Conservation (phyloP, 495 filamentous ascomycete genomes). For the Beverwykella pulmonaria region DNA sequence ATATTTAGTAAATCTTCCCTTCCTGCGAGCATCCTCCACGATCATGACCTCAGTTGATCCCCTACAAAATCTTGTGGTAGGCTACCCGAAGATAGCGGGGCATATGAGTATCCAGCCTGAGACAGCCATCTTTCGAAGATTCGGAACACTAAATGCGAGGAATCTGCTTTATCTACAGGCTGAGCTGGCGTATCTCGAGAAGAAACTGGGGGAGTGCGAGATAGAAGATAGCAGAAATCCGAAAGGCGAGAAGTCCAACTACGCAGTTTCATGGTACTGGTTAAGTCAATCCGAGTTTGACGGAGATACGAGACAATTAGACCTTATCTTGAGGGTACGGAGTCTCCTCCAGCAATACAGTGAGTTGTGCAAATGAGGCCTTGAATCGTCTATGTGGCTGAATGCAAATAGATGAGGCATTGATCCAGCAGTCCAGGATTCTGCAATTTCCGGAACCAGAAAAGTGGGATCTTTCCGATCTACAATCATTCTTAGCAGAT, state of each 20-base stretch:
- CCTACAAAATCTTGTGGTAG: neutral
- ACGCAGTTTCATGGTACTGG: neutral
- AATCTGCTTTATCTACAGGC: conserved; percentile 8
- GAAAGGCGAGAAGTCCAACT: neutral
- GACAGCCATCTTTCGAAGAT: conserved; percentile 9
- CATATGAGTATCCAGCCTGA: conserved; percentile 1
- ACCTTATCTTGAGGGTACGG: conserved; percentile 6
- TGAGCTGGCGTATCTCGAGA: neutral
- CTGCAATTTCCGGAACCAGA: neutral
- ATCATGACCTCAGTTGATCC: neutral
- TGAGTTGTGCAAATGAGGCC: neutral
- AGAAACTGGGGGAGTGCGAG: neutral
- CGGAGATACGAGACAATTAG: neutral
- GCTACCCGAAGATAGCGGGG: conserved; percentile 15
- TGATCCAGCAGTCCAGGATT: conserved; percentile 8
- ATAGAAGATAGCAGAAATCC: neutral
- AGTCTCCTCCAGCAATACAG: conserved; percentile 9
- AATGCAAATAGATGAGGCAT: neutral
- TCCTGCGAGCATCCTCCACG: neutral
- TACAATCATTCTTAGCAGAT: conserved; percentile 1
- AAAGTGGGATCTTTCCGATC: neutral
- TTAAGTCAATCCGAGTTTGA: neutral
- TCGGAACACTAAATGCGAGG: neutral
- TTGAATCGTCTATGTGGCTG: neutral
- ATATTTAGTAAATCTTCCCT: neutral